These are phyloP conservation scores for Chlamydomonas sphaeroides DNA, from an alignment of 139 green algal species.

Conservation along the genomic window DNA sequence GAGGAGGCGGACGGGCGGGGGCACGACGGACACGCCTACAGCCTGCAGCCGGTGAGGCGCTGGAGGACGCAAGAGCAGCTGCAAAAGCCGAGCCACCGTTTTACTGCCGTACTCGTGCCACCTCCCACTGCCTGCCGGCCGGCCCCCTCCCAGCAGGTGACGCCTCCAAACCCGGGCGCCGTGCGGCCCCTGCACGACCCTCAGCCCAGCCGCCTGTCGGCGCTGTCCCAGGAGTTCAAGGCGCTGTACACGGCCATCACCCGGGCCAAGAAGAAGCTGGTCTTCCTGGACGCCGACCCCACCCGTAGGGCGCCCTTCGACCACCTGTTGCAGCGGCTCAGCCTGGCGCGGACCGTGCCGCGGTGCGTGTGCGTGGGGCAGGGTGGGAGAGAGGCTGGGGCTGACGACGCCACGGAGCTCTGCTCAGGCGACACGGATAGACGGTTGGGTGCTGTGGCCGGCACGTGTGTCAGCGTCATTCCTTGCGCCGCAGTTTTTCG, in stretches of 20 bases:
- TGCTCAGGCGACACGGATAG: no score
- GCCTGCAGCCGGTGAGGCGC: conserved; percentile 20
- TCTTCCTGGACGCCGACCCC: conserved; percentile 46
- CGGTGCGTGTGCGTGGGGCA: not conserved
- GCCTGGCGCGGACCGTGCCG: conserved; percentile 44
- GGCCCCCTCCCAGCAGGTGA: not conserved
- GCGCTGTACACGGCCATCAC: conserved; percentile 86
- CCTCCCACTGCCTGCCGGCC: not conserved
- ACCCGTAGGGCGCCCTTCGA: conserved; percentile 48
- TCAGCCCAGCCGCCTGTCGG: conserved; percentile 49
- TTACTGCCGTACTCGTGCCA: not conserved
- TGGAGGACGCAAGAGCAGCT: no score
- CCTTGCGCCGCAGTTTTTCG: no score
- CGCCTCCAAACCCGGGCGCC: not conserved
- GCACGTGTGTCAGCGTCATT: no score
- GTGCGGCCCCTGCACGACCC: conserved; percentile 26
- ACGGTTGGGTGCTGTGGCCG: no score
- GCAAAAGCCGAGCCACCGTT: no score
- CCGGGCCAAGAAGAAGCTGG: conserved; percentile 75
- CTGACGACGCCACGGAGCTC: no score
- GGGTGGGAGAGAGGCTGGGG: not conserved
- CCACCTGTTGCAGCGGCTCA: conserved; percentile 46
- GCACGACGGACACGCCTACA: conserved; percentile 5
- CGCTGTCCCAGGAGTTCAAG: conserved; percentile 84
- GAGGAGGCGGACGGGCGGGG: not conserved